Conservation (phyloP, 129 eudicot genomes). For the Tagetes patula region DNA sequence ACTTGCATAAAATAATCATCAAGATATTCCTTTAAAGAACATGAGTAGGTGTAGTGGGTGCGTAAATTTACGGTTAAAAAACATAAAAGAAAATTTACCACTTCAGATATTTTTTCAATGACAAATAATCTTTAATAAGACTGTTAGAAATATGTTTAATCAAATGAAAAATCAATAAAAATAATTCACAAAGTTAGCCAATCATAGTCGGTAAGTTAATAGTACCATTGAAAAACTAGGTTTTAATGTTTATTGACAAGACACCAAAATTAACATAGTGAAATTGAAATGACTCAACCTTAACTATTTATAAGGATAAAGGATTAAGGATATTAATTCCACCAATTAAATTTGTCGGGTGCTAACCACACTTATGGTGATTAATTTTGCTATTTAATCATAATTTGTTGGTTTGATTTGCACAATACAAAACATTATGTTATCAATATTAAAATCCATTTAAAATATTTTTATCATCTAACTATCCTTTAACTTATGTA, state of each 20-base stretch:
- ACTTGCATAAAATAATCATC: neutral
- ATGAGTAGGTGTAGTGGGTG: no score
- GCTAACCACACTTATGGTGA: neutral
- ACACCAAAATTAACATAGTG: neutral
- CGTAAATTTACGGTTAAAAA: no score
- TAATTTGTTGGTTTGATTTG: neutral
- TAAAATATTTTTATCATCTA: neutral
- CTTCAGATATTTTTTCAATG: no score
- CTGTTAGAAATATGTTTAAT: no score
- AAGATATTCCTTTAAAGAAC: neutral
- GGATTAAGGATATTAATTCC: no score
- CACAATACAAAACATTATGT: neutral
- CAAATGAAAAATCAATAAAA: no score
- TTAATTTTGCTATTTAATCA: neutral
- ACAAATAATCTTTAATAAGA: no score
- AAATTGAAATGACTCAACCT: slow-evolving; percentile 15
- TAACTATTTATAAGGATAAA: neutral
- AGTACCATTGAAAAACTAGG: neutral
- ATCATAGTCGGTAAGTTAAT: neutral
- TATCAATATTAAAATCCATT: neutral
- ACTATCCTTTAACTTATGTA: neutral
- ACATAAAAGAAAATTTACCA: no score
- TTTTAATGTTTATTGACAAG: neutral
- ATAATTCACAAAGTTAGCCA: neutral
- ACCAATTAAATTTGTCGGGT: no score